Conservation (phyloP, 2,329 filamentous ascomycete genomes). For the Neonectria ditissima region DNA sequence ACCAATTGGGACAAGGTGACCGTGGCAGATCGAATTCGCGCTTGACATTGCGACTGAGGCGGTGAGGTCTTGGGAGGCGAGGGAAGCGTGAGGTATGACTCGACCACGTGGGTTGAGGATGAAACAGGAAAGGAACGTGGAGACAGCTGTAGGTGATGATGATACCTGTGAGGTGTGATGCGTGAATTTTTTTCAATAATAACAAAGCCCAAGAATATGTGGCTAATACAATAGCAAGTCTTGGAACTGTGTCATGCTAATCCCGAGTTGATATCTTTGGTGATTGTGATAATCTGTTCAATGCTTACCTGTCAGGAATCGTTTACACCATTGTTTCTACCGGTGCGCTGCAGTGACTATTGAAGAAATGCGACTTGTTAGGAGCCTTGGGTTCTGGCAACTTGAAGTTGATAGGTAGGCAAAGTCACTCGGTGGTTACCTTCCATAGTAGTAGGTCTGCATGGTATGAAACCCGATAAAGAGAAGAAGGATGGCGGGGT, state of each 20-base stretch:
- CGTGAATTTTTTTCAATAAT: neutral
- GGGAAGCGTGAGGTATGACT: neutral
- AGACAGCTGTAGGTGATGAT: conserved; percentile 29
- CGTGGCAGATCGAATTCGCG: conserved; percentile 46
- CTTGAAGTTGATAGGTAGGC: too few species aligned
- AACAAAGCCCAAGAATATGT: neutral
- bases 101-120: neutral
- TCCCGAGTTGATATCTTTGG: neutral
- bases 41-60: conserved; percentile 22
- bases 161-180: conserved; percentile 40
- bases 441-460: too few species aligned
- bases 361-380: neutral
- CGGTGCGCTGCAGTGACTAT: neutral
- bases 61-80: neutral
- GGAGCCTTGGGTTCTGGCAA: too few species aligned
- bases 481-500: neutral
- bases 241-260: neutral
- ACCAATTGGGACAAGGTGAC: conserved; percentile 60
- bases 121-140: conserved; percentile 4
- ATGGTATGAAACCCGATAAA: too few species aligned
- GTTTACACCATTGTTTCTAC: neutral
- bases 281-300: too few species aligned
- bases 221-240: neutral
- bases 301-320: neutral
- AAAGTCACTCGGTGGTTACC: too few species aligned